A percentile compares a stretch with the other conserved stretches of the same genome.
These are phyloP conservation scores for Coemansia sp. DNA, from an alignment of 192 early-diverging fungal genomes.

Conservation along the genomic window DNA sequence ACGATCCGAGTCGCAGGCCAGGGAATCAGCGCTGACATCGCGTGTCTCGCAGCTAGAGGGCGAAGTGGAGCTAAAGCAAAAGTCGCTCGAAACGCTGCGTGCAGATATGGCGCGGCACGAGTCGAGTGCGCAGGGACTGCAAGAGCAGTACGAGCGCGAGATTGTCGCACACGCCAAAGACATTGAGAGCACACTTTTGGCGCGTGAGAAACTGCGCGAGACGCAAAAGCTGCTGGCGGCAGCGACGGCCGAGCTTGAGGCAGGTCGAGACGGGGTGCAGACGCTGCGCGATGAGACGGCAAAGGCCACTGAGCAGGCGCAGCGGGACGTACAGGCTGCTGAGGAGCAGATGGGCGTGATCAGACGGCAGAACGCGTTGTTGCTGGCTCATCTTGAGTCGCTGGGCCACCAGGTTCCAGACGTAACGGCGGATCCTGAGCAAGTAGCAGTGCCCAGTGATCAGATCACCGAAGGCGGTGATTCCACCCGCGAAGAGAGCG, in stretches of 20 bases:
- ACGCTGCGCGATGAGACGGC: slow-evolving; percentile 38
- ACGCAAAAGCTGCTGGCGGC: slow-evolving; percentile 22
- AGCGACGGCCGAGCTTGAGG: slow-evolving; percentile 25
- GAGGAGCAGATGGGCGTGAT: slow-evolving; percentile 59
- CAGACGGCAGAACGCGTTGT: slow-evolving; percentile 66
- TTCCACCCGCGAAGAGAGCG: slow-evolving; percentile 16
- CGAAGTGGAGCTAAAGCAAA: slow-evolving; percentile 15
- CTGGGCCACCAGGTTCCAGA: slow-evolving; percentile 53
- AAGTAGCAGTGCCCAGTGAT: not conserved
- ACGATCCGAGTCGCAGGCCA: slow-evolving; percentile 51
- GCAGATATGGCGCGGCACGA: slow-evolving; percentile 59
- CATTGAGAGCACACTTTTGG: slow-evolving; percentile 52
- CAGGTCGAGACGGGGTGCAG: not conserved
- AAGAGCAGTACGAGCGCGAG: slow-evolving; percentile 70
- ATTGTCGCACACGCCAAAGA: slow-evolving; percentile 63
- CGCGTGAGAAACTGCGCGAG: slow-evolving; percentile 46
- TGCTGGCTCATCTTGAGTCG: slow-evolving; percentile 73
- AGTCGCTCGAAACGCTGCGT: slow-evolving; percentile 41
- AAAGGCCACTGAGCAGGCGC: slow-evolving; percentile 18
- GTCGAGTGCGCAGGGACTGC: slow-evolving; percentile 51
- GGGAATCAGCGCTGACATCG: slow-evolving; percentile 40
- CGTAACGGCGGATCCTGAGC: slow-evolving; percentile 34
- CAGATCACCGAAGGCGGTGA: not conserved
- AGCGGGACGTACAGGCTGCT: slow-evolving; percentile 37
- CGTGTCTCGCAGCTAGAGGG: slow-evolving; percentile 21